These are phyloP conservation scores for Penicillium sp. DNA, from an alignment of 2,329 filamentous ascomycete genomes.

Conservation along the genomic window DNA sequence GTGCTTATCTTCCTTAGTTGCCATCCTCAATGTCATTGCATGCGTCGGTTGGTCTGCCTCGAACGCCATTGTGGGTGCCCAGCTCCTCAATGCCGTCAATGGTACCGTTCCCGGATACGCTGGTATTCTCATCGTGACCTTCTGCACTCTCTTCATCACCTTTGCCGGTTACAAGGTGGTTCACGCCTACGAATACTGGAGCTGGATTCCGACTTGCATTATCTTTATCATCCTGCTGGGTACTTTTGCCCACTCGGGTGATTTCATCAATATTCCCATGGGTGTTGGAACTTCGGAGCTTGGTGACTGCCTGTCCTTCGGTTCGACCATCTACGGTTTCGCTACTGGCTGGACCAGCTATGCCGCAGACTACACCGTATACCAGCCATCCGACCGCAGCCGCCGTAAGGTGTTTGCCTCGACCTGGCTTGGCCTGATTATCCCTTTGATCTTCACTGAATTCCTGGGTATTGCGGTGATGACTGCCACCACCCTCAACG, in stretches of 20 bases:
- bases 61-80: slow-evolving; percentile 76
- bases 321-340: slow-evolving; percentile 65
- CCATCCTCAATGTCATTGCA: slow-evolving; percentile 67
- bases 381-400: slow-evolving; percentile 64
- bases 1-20: slow-evolving; percentile 47
- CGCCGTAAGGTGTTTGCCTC: slow-evolving; percentile 64
- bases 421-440: slow-evolving; percentile 66
- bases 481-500: slow-evolving; percentile 59
- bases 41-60: slow-evolving; percentile 74
- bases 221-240: slow-evolving; percentile 71
- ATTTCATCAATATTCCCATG: slow-evolving; percentile 63
- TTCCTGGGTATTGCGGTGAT: slow-evolving; percentile 69
- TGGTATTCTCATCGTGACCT: slow-evolving; percentile 70
- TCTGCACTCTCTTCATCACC: slow-evolving; percentile 66
- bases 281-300: slow-evolving; percentile 58
- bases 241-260: slow-evolving; percentile 63
- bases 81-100: slow-evolving; percentile 73
- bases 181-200: slow-evolving; percentile 72
- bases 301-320: slow-evolving; percentile 62
- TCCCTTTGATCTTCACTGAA: slow-evolving; percentile 71
- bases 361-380: slow-evolving; percentile 76
- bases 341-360: slow-evolving; percentile 71
- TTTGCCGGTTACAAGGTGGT: slow-evolving; percentile 74
- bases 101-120: slow-evolving; percentile 65
- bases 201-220: slow-evolving; percentile 69